phyloP scores from a whole-genome alignment of 2,329 filamentous ascomycete species.

The Cercospora nicotianae region DNA sequence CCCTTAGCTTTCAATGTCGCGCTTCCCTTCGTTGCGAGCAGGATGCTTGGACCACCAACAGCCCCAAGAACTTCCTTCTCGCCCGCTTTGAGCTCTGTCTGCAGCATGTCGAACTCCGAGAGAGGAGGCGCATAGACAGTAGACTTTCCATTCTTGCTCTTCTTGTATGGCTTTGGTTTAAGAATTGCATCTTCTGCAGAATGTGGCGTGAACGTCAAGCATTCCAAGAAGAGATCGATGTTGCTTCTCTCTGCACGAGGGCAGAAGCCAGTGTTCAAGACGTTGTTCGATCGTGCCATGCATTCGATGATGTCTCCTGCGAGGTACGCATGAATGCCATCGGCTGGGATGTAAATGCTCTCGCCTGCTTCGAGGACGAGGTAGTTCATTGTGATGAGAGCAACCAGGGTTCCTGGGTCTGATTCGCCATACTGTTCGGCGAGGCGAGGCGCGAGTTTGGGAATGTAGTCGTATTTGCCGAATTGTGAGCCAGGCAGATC shows the following conservation, averaged over 20 bases:
- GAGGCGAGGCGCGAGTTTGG: slow-evolving; percentile 64
- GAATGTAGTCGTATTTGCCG: slow-evolving; percentile 58
- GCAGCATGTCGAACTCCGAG: slow-evolving; percentile 70
- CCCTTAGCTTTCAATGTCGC: slow-evolving; percentile 59
- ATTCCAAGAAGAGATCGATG: slow-evolving; percentile 62
- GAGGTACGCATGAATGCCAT: slow-evolving; percentile 73
- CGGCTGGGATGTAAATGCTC: slow-evolving; percentile 68
- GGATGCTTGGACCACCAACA: slow-evolving; percentile 61
- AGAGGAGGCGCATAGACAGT: slow-evolving; percentile 65
- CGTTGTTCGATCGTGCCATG: slow-evolving; percentile 74
- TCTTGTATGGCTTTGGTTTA: slow-evolving; percentile 49
- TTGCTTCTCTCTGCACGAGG: slow-evolving; percentile 64
- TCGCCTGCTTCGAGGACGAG: slow-evolving; percentile 65
- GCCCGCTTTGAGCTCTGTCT: slow-evolving; percentile 56
- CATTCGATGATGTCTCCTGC: slow-evolving; percentile 74
- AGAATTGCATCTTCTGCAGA: slow-evolving; percentile 58
- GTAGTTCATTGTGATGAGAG: slow-evolving; percentile 73
- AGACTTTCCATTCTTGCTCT: slow-evolving; percentile 61
- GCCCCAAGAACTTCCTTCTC: slow-evolving; percentile 60
- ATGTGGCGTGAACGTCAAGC: slow-evolving; percentile 65
- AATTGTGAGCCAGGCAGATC: slow-evolving; percentile 52
- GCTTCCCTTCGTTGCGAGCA: slow-evolving; percentile 62
- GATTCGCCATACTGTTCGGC: slow-evolving; percentile 61
- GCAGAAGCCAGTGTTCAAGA: slow-evolving; percentile 75
- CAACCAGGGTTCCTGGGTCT: slow-evolving; percentile 69